Evolutionary conservation across 2,329 filamentous ascomycete species (phyloP).

Genomic region (Leptodontidium sp.): DNA sequence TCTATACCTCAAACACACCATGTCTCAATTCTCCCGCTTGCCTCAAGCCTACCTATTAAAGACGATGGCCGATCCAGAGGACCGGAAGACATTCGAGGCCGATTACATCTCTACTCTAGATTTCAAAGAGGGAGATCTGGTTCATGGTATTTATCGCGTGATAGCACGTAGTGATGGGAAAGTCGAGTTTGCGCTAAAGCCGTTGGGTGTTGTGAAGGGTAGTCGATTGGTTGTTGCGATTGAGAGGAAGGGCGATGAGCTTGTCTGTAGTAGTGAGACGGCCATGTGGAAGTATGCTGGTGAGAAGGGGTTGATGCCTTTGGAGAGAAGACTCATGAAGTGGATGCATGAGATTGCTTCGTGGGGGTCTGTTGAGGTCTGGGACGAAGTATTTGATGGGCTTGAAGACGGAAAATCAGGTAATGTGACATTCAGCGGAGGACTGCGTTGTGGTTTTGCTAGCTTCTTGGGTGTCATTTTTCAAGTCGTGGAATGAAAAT

Average conservation of each 20-base stretch:
- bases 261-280: slow-evolving; percentile 8
- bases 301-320: not conserved
- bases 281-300: slow-evolving; percentile 9
- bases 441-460: not conserved
- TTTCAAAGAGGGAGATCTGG: not conserved
- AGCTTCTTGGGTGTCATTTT: not conserved
- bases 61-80: not conserved
- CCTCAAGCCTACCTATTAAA: slow-evolving; percentile 1
- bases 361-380: not conserved
- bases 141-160: slow-evolving; percentile 7
- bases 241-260: slow-evolving; percentile 4
- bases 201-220: slow-evolving; percentile 5
- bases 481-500: no score
- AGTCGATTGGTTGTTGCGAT: not conserved
- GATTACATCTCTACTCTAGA: not conserved
- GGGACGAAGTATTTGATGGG: slow-evolving; percentile 14
- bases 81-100: not conserved
- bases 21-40: not conserved
- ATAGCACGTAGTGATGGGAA: slow-evolving; percentile 10
- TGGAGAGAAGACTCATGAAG: not conserved
- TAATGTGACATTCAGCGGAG: not conserved
- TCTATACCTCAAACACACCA: slow-evolving; percentile 1
- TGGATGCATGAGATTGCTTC: slow-evolving; percentile 10
- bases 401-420: not conserved
- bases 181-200: slow-evolving; percentile 12